Conservation (phyloP, 2,329 filamentous ascomycete species). For the Epichloe amarillans region DNA sequence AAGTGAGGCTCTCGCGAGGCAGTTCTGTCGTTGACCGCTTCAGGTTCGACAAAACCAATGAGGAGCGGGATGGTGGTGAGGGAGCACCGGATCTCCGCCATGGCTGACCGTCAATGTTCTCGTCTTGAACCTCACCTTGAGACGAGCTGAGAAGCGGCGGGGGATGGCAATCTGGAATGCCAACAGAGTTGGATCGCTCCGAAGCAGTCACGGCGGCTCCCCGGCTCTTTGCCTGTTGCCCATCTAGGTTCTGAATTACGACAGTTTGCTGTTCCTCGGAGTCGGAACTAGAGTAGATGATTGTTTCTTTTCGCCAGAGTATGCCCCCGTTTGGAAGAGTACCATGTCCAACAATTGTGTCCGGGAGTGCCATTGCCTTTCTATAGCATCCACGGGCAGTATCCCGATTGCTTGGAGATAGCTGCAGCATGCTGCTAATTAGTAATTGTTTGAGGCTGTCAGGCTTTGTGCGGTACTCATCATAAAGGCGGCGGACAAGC, state of each 20-base stretch:
- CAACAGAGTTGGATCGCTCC: no score
- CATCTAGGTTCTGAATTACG: no score
- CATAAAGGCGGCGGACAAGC: not conserved
- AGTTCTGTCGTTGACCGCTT: constrained; percentile 1
- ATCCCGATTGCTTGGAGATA: not conserved
- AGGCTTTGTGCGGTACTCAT: not conserved
- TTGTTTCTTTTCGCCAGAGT: not conserved
- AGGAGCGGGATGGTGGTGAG: not conserved
- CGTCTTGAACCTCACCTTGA: no score
- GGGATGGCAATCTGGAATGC: no score
- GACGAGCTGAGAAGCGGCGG: not conserved
- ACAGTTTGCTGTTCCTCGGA: no score
- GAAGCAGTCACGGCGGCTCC: no score
- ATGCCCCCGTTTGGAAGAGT: not conserved
- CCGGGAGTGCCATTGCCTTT: not conserved
- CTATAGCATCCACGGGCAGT: not conserved
- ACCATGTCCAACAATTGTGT: not conserved
- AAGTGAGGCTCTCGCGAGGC: not conserved
- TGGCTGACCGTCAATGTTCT: not conserved
- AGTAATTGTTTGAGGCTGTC: constrained; percentile 1
- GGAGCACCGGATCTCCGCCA: constrained; percentile 2
- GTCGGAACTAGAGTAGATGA: no score
- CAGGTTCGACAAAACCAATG: not conserved
- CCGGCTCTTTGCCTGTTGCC: no score
- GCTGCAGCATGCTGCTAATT: constrained; percentile 1